phyloP scores from a whole-genome alignment of 331 rosid species.

The Stylosanthes scabra region DNA sequence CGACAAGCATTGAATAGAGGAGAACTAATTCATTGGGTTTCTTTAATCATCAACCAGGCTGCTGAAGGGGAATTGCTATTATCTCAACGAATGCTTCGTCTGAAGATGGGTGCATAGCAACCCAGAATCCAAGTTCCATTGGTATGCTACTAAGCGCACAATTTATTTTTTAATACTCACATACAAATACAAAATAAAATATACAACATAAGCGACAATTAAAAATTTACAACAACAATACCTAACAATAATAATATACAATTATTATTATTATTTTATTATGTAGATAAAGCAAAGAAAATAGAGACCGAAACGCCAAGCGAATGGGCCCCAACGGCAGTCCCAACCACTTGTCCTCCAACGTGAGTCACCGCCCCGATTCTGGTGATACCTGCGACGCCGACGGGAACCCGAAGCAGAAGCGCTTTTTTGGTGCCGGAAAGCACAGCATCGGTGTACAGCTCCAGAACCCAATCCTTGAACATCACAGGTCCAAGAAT shows the following conservation, averaged over 20 bases:
- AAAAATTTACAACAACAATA: background rate
- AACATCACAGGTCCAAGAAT: conserved; percentile 48
- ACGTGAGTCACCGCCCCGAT: conserved; percentile 64
- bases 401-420: conserved; percentile 61
- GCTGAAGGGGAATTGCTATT: too few relatives aligned
- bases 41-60: too few relatives aligned
- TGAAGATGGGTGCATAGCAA: too few relatives aligned
- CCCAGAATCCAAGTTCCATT: too few relatives aligned
- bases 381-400: conserved; percentile 75
- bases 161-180: conserved; percentile 8
- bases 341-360: conserved; percentile 53
- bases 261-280: background rate
- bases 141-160: too few relatives aligned
- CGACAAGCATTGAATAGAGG: too few relatives aligned
- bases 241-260: too few relatives aligned
- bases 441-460: conserved; percentile 61
- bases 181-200: too few relatives aligned
- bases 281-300: conserved; percentile 58
- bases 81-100: too few relatives aligned
- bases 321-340: conserved; percentile 71
- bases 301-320: conserved; percentile 66
- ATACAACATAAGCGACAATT: too few relatives aligned
- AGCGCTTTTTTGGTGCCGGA: conserved; percentile 56
- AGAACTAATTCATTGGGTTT: too few relatives aligned
- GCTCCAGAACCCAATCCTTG: conserved; percentile 72